A percentile compares a stretch with the other conserved stretches of the same genome.
Evolutionary conservation across 345 rosid genomes (phyloP).

Genomic region (Eucalyptus marginata): DNA sequence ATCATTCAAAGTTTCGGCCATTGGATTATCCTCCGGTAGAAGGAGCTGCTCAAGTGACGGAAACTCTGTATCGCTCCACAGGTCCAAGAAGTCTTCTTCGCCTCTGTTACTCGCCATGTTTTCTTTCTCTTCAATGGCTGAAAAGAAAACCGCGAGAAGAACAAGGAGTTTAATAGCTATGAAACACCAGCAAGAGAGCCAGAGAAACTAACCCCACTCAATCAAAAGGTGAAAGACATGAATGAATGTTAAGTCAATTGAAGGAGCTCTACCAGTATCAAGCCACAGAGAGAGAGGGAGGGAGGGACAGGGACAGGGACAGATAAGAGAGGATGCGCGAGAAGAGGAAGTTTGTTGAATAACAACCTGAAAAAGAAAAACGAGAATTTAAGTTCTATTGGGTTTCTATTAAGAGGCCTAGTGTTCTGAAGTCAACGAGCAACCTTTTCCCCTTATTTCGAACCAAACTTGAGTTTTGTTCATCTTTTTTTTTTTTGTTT

Average conservation of each 20-base stretch:
- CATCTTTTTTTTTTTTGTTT: fast-evolving
- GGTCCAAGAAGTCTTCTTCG: neutral
- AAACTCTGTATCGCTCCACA: neutral
- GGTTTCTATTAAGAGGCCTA: neutral
- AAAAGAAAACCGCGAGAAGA: neutral
- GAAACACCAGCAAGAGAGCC: neutral
- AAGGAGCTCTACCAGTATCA: neutral
- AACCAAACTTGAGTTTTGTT: too few species aligned
- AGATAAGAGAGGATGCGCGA: too few species aligned
- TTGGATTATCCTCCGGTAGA: neutral
- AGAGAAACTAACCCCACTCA: neutral
- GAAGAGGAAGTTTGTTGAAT: neutral
- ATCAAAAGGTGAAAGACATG: neutral
- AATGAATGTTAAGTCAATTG: neutral
- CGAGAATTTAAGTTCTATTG: neutral
- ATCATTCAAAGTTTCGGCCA: neutral
- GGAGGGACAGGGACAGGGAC: too few species aligned
- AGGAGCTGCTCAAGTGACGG: neutral
- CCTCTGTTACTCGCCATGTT: neutral
- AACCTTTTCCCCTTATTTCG: neutral
- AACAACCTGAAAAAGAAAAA: neutral
- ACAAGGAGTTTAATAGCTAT: neutral
- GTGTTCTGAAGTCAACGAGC: neutral
- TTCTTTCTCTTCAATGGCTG: neutral
- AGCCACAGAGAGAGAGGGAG: neutral